phyloP scores from a whole-genome alignment of 495 filamentous ascomycete genomes.

The Daldinia concentrica region DNA sequence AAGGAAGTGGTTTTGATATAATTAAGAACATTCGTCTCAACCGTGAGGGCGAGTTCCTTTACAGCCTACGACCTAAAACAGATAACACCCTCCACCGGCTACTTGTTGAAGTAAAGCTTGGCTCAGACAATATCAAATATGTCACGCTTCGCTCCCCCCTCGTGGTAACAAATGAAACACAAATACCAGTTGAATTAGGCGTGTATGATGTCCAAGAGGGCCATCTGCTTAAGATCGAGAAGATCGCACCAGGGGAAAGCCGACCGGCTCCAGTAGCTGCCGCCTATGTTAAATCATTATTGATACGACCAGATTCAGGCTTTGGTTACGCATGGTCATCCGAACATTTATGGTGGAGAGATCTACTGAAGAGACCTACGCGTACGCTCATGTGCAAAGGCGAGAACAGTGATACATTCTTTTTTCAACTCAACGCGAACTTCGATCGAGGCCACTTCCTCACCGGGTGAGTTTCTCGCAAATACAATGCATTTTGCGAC shows the following conservation, averaged over 20 bases:
- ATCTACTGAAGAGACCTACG: conserved; percentile 82
- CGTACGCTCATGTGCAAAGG: conserved; percentile 86
- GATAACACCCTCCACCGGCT: conserved; percentile 86
- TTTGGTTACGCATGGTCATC: conserved; percentile 96
- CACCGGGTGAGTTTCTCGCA: conserved; percentile 63
- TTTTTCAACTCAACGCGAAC: conserved; percentile 90
- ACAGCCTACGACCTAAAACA: conserved; percentile 80
- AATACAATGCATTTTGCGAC: neutral
- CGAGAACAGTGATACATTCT: conserved; percentile 87
- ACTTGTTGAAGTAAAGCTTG: conserved; percentile 90
- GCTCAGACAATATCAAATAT: conserved; percentile 93
- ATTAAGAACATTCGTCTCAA: conserved; percentile 88
- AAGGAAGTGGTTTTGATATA: conserved; percentile 92
- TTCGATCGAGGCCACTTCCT: conserved; percentile 84
- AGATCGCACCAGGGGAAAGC: conserved; percentile 90
- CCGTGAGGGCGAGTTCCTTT: conserved; percentile 91
- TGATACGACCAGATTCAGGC: conserved; percentile 94
- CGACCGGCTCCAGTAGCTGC: conserved; percentile 93
- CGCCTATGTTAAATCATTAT: conserved; percentile 85
- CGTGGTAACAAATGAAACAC: conserved; percentile 96
- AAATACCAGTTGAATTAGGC: conserved; percentile 95
- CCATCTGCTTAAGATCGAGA: conserved; percentile 95
- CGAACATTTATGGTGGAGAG: conserved; percentile 90
- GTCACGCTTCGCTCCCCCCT: conserved; percentile 95
- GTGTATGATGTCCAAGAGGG: conserved; percentile 89